phyloP scores from a whole-genome alignment of 352 stramenopile species.

The Globisporangium middletonii region DNA sequence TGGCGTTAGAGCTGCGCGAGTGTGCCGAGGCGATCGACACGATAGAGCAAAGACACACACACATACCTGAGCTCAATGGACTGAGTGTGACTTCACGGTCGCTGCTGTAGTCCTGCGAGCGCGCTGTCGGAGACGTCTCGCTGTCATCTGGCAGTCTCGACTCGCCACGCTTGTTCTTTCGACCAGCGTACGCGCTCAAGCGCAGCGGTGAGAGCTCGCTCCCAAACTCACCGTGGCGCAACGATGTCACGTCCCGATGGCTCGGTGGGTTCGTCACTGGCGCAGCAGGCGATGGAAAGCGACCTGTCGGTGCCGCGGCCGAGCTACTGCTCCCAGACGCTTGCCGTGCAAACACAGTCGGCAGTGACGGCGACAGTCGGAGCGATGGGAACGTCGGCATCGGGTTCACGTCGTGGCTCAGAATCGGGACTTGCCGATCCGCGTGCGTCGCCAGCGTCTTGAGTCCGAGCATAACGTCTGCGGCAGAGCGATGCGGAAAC shows the following conservation, averaged over 20 bases:
- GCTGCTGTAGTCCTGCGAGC: slow-evolving; percentile 25
- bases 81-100: slow-evolving; percentile 15
- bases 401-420: slow-evolving; percentile 5
- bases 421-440: slow-evolving; percentile 15
- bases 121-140: slow-evolving; percentile 29
- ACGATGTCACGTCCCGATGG: neutral
- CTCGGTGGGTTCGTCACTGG: neutral
- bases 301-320: neutral
- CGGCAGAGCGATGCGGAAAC: slow-evolving; percentile 12
- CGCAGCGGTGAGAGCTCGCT: slow-evolving; percentile 8
- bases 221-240: neutral
- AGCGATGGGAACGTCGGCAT: slow-evolving; percentile 11
- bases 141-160: slow-evolving; percentile 16
- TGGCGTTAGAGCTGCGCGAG: neutral
- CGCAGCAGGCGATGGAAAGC: slow-evolving; percentile 1
- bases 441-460: slow-evolving; percentile 26
- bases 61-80: slow-evolving; percentile 9
- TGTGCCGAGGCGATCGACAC: neutral
- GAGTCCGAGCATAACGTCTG: slow-evolving; percentile 29
- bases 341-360: slow-evolving; percentile 7
- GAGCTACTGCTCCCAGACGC: neutral
- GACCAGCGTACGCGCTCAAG: slow-evolving; percentile 21
- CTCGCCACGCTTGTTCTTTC: slow-evolving; percentile 28
- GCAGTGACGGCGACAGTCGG: slow-evolving; percentile 8
- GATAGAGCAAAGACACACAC: neutral